These are phyloP conservation scores for Neoascochyta sp. DNA, from an alignment of 2,329 filamentous ascomycete species.

Conservation along the genomic window DNA sequence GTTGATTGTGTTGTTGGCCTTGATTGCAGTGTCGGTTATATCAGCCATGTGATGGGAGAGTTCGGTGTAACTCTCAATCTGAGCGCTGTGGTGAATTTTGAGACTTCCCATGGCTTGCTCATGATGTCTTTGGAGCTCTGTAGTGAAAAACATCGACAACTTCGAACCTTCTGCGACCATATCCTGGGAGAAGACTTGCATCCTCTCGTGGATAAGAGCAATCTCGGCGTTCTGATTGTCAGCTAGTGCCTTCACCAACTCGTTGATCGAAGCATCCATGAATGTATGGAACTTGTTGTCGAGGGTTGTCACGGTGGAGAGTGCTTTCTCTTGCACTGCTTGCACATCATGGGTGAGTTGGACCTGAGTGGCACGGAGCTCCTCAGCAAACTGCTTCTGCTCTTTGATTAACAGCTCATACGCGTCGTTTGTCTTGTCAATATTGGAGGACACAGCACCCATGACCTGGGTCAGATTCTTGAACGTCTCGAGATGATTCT, in stretches of 20 bases:
- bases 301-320: conserved; percentile 13
- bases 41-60: conserved; percentile 12
- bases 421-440: conserved; percentile 21
- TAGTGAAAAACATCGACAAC: conserved; percentile 11
- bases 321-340: conserved; percentile 17
- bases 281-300: conserved; percentile 20
- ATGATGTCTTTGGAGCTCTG: conserved; percentile 16
- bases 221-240: conserved; percentile 16
- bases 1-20: conserved; percentile 10
- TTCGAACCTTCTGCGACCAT: conserved; percentile 17
- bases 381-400: conserved; percentile 21
- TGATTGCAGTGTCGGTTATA: conserved; percentile 10
- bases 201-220: conserved; percentile 9
- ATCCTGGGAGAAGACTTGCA: conserved; percentile 20
- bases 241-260: conserved; percentile 15
- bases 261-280: conserved; percentile 15
- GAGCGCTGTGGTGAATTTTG: conserved; percentile 15
- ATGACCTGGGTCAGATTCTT: conserved; percentile 32
- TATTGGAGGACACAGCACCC: conserved; percentile 16
- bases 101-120: conserved; percentile 11
- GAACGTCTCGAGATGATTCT: conserved; percentile 36
- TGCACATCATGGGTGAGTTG: conserved; percentile 16
- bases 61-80: conserved; percentile 14
- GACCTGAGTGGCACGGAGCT: conserved; percentile 18
- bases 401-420: conserved; percentile 21